These are phyloP conservation scores for Uronychia binucleata DNA, from an alignment of 73 alveolate species.

Conservation along the genomic window DNA sequence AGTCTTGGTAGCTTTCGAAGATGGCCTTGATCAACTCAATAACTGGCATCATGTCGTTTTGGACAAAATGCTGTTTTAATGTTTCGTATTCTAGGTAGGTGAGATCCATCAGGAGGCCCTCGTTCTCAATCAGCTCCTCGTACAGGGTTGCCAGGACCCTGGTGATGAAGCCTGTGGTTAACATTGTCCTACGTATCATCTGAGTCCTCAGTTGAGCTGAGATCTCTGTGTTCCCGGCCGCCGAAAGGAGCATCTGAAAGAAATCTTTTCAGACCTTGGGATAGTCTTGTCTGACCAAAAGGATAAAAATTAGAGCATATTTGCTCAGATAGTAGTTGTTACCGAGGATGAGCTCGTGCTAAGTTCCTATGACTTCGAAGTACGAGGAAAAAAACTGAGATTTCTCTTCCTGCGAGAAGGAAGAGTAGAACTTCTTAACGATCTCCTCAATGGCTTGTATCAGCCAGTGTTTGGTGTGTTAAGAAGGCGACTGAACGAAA, in stretches of 20 bases:
- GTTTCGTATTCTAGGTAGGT: no score
- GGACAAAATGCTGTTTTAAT: no score
- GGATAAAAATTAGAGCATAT: not conserved
- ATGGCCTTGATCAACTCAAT: no score
- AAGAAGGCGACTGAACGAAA: not conserved
- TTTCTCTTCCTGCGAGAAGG: not conserved
- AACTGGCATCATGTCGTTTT: no score
- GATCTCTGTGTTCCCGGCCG: no score
- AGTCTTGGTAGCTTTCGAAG: no score
- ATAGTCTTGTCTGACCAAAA: not conserved
- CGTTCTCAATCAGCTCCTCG: no score
- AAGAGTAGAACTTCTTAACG: not conserved
- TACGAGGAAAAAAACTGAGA: not conserved
- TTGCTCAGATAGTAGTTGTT: not conserved
- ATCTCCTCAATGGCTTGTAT: not conserved
- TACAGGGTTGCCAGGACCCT: no score
- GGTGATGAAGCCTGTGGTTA: no score
- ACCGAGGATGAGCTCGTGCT: not conserved
- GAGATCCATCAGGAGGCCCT: no score
- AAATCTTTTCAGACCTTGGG: not conserved
- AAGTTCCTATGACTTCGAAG: not conserved
- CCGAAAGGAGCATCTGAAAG: not conserved
- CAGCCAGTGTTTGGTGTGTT: not conserved
- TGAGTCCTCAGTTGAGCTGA: no score
- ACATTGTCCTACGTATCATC: no score